Conservation (phyloP, 257 asterid genomes). For the Plantago elongata region DNA sequence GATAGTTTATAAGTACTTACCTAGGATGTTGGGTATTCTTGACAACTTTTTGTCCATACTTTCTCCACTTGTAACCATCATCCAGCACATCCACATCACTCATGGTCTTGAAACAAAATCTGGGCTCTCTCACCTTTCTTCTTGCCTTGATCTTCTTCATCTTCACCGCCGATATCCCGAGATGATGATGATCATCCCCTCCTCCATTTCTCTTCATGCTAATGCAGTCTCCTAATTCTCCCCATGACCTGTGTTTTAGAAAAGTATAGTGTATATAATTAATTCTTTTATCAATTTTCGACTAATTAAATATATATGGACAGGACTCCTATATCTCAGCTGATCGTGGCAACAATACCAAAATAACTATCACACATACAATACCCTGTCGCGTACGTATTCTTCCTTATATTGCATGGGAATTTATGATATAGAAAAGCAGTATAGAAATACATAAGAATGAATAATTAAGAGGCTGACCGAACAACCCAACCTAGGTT, state of each 20-base stretch:
- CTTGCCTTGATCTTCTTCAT: slow-evolving; percentile 76
- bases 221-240: slow-evolving; percentile 53
- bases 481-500: too few species aligned
- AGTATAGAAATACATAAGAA: too few species aligned
- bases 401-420: too few species aligned
- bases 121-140: slow-evolving; percentile 88
- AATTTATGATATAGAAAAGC: too few species aligned
- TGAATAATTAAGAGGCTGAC: too few species aligned
- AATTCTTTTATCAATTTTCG: too few species aligned
- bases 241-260: slow-evolving; percentile 53
- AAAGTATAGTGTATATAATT: too few species aligned
- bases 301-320: too few species aligned
- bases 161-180: slow-evolving; percentile 57
- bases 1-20: slow-evolving; percentile 26
- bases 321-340: too few species aligned
- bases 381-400: too few species aligned
- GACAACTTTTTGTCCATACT: slow-evolving; percentile 94
- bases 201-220: slow-evolving; percentile 42
- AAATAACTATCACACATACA: too few species aligned
- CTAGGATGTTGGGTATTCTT: slow-evolving; percentile 97
- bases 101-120: slow-evolving; percentile 93
- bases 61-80: slow-evolving; percentile 98
- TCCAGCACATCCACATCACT: slow-evolving; percentile 89
- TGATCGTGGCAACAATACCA: too few species aligned
- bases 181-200: slow-evolving; percentile 28